Evolutionary conservation across 179 eudicot genomes (phyloP).

Genomic region (Silene coronaria): DNA sequence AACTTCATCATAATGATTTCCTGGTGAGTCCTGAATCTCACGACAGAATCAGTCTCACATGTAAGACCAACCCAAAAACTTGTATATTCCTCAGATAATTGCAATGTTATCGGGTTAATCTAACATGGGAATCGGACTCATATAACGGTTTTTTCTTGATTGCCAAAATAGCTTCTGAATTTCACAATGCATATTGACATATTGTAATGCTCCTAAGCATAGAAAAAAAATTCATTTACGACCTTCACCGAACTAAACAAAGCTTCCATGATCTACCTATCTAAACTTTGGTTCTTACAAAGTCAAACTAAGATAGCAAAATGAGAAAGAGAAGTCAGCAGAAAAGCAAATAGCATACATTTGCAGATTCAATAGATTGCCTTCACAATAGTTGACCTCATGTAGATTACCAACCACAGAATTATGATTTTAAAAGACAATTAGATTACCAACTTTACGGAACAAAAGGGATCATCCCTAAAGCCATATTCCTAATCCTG

Average conservation of each 20-base stretch:
- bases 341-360: not conserved
- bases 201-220: too few relatives aligned
- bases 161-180: not conserved
- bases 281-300: too few relatives aligned
- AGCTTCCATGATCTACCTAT: too few relatives aligned
- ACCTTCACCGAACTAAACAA: not conserved
- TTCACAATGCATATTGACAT: not conserved
- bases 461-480: constrained; percentile 1
- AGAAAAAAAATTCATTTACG: not conserved
- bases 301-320: not conserved
- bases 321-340: not conserved
- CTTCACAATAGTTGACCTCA: constrained; percentile 17
- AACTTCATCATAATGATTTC: not conserved
- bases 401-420: constrained; percentile 19
- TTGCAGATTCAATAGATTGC: not conserved
- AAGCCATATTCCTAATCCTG: constrained; percentile 1
- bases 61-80: too few relatives aligned
- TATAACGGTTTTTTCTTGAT: too few relatives aligned
- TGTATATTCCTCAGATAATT: too few relatives aligned
- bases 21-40: too few relatives aligned
- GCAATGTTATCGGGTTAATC: too few relatives aligned
- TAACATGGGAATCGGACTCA: too few relatives aligned
- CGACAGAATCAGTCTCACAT: too few relatives aligned
- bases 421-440: not conserved
- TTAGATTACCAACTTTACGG: constrained; percentile 19